Evolutionary conservation across 805 yeast genomes (phyloP).

Genomic region (Zygoascus flipseniorum): DNA sequence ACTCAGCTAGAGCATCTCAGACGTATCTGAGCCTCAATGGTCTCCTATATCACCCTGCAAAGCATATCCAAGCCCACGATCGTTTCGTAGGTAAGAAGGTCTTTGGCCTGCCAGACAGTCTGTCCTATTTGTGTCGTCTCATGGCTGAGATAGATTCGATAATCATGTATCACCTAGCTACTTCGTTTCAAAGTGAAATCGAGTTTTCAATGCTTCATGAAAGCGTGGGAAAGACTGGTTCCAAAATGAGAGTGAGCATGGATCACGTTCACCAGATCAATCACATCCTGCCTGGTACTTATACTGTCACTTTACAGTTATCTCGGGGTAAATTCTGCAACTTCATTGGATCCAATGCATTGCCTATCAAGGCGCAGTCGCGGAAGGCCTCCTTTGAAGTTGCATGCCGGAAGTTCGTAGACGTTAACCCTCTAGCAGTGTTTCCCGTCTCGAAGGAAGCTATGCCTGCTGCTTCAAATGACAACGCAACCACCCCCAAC

Average conservation of each 20-base stretch:
- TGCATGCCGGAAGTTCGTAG: constrained; percentile 2
- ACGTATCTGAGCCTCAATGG: background rate
- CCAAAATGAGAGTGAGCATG: constrained; percentile 15
- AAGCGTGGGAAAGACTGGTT: constrained; percentile 11
- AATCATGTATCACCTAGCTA: constrained; percentile 4
- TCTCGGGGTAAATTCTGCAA: background rate
- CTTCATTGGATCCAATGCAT: constrained; percentile 2
- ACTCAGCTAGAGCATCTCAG: background rate
- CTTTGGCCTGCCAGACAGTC: background rate
- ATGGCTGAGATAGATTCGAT: background rate
- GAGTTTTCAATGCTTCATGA: constrained; percentile 14
- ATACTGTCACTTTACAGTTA: constrained; percentile 11
- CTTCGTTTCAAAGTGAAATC: constrained; percentile 4
- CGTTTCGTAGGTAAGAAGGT: background rate
- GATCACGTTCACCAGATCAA: constrained; percentile 17
- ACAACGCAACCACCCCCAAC: background rate
- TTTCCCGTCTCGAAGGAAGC: background rate
- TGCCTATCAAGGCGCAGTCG: constrained; percentile 3
- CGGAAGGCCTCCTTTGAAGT: constrained; percentile 4
- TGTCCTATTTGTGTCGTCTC: background rate
- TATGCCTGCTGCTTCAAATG: background rate
- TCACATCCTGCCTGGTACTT: constrained; percentile 19
- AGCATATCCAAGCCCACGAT: background rate
- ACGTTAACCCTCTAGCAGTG: background rate
- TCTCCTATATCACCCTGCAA: background rate